Evolutionary conservation across 176 grass and related monocot genomes (phyloP).

Genomic region (Zea mays): Zm-B73-REFERENCE-NAM-5.0 NC_050097.1:2542001-2542500

Average conservation of each 20-base stretch:
- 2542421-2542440: conserved; percentile 11
- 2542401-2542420: no score
- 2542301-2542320: not conserved
- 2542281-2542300: not conserved
- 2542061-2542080: not conserved
- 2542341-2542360: no score
- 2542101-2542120: not conserved
- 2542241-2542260: no score
- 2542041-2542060: not conserved
- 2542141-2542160: not conserved
- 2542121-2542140: not conserved
- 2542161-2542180: not conserved
- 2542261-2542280: no score
- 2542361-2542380: no score
- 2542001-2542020: conserved; percentile 1
- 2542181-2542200: no score
- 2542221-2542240: no score
- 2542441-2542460: no score
- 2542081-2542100: not conserved
- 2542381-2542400: no score
- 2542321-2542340: no score
- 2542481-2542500: conserved; percentile 32
- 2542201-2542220: no score
- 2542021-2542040: not conserved
- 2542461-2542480: no score